Evolutionary conservation across 306 rosid genomes (phyloP), one percentile per base, ranked within the genome.

Genomic region (Senna siamea): DNA sequence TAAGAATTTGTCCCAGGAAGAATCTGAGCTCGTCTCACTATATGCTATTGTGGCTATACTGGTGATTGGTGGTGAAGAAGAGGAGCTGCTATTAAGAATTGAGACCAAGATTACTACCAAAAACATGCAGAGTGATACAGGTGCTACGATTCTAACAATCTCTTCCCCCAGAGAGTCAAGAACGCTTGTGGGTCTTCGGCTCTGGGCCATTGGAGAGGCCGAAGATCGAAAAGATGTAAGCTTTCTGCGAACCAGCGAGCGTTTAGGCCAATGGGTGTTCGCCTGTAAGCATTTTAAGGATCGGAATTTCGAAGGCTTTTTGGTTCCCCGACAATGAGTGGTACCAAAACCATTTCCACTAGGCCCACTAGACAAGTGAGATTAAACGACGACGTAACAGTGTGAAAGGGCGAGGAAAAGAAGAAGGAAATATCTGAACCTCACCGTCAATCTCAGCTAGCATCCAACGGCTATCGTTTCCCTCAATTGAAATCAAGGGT

Each of bases 71-170:
- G 75, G 66, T 9, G 83, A 73, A 48, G 88, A 73, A 55, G 96
- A 68, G 9, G 64, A 5, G 50, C 71, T 65, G 0, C 81, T 55
- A 74, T 78, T 77, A 48, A 94, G 88, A 50, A 88, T 38, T 4
- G 98, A 82, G 65, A 94, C 98, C 76, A 94, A 58, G 55, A 88
- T 63, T 9, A 94, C 98, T 17, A 94, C 97, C 80, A 91, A 44
- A 57, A 89, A 79, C 98, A 94, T 94, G 83, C 98, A 94, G 72
- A 91, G 80, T 61, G 98, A 89, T 72, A 94, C 98, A 5, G 98
- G 98, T 2, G 92, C 69, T 4, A 91, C 50, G 73, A 91, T 94
- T 84, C 96, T 76, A 43, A 94, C 76, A 54, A 91, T 86, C 84
- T 91, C 97, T 73, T 88, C 97, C 6, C 98, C 97, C 1, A 94